phyloP scores from a whole-genome alignment of 1,284 basidiomycete species.

The Heterobasidion irregulare region DNA sequence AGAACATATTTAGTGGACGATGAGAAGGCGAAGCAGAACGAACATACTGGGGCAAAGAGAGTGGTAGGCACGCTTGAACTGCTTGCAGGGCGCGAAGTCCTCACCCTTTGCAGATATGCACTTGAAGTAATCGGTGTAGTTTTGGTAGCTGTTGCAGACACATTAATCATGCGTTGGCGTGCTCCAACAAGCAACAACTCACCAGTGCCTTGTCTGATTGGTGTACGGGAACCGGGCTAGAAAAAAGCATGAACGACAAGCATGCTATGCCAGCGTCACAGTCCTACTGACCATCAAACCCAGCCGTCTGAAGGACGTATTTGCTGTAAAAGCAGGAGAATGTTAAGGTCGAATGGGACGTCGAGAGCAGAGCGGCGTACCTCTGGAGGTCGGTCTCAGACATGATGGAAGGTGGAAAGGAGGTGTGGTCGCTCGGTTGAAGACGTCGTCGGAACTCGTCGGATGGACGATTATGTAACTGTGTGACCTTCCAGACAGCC shows the following conservation, averaged over 20 bases:
- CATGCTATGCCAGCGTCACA: constrained; percentile 14
- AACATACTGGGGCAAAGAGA: constrained; percentile 95
- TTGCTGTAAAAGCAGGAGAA: constrained; percentile 38
- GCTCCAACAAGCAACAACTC: constrained; percentile 3
- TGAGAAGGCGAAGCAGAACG: constrained; percentile 5
- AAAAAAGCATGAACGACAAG: constrained; percentile 3
- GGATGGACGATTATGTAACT: constrained; percentile 10
- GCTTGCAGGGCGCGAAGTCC: constrained; percentile 96
- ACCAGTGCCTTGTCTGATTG: constrained; percentile 96
- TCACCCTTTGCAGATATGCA: constrained; percentile 97
- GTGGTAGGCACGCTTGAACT: constrained; percentile 96
- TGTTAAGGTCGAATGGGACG: no score
- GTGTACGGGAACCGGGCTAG: constrained; percentile 90
- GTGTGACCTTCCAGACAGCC: neutral
- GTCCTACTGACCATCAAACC: constrained; percentile 65
- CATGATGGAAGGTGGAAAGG: constrained; percentile 40
- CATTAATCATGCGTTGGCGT: neutral
- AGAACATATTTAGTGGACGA: neutral
- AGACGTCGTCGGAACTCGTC: constrained; percentile 26
- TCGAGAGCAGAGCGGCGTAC: constrained; percentile 24
- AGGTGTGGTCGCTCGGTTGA: constrained; percentile 14
- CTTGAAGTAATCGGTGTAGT: constrained; percentile 97
- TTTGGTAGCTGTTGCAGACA: constrained; percentile 66
- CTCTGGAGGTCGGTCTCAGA: constrained; percentile 47
- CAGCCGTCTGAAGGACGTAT: constrained; percentile 79